Conservation (phyloP, 2,329 filamentous ascomycete genomes). For the Metarhizium humberi region DNA sequence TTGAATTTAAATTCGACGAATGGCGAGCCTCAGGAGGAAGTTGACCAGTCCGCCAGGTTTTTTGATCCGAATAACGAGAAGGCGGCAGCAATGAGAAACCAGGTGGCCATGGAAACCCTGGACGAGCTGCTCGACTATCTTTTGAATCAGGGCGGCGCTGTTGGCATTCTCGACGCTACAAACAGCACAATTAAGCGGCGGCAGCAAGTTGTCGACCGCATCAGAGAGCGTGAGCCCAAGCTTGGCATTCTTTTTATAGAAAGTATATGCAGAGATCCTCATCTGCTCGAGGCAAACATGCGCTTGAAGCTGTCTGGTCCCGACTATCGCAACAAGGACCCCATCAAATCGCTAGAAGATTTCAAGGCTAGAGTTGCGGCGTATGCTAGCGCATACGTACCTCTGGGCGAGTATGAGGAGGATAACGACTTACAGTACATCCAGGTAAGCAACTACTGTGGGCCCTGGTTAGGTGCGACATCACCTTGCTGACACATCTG, state of each 20-base stretch:
- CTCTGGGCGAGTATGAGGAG: slow-evolving; percentile 86
- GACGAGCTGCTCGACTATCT: slow-evolving; percentile 91
- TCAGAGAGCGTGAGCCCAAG: slow-evolving; percentile 73
- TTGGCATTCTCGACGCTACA: slow-evolving; percentile 93
- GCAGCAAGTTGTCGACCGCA: slow-evolving; percentile 72
- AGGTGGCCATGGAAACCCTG: slow-evolving; percentile 84
- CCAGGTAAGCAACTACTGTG: slow-evolving; percentile 40
- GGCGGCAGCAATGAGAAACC: slow-evolving; percentile 76
- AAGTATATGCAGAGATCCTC: slow-evolving; percentile 79
- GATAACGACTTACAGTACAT: slow-evolving; percentile 88
- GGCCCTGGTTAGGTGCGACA: background rate
- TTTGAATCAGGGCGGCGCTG: slow-evolving; percentile 69
- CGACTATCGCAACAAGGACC: slow-evolving; percentile 93
- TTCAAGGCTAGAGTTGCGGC: slow-evolving; percentile 89
- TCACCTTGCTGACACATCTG: slow-evolving; percentile 15
- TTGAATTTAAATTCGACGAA: slow-evolving; percentile 24
- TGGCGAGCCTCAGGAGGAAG: slow-evolving; percentile 28
- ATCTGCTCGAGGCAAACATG: slow-evolving; percentile 90
- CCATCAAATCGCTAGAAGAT: slow-evolving; percentile 71
- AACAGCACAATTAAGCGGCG: slow-evolving; percentile 89
- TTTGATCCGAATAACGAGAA: slow-evolving; percentile 85
- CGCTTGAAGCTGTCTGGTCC: slow-evolving; percentile 90
- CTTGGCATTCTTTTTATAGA: slow-evolving; percentile 93
- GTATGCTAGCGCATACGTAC: slow-evolving; percentile 90
- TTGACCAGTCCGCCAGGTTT: slow-evolving; percentile 87